phyloP scores from a whole-genome alignment of 306 rosid species.

The Gastrolobium villosum region DNA sequence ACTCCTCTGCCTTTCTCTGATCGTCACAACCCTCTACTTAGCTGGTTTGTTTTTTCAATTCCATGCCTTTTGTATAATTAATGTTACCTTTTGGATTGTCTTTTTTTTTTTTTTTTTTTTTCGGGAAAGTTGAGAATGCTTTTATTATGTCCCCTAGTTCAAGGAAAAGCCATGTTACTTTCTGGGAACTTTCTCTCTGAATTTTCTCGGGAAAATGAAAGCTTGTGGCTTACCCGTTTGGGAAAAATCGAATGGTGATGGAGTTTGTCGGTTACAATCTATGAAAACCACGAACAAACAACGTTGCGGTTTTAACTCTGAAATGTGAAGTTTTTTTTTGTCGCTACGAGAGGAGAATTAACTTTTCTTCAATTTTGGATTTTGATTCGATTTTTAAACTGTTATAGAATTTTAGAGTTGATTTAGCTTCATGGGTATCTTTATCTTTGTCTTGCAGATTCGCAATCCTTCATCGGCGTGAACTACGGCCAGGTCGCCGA shows the following conservation, averaged over 20 bases:
- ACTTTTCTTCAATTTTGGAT: slow-evolving; percentile 9
- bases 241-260: neutral
- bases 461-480: slow-evolving; percentile 76
- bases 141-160: neutral
- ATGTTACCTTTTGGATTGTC: neutral
- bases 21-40: slow-evolving; percentile 39
- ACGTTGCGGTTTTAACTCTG: neutral
- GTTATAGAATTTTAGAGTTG: neutral
- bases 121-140: neutral
- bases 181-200: neutral
- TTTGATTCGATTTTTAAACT: slow-evolving; percentile 17
- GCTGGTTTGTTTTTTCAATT: slow-evolving; percentile 55
- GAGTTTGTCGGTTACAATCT: neutral
- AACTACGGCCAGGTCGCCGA: slow-evolving; percentile 78
- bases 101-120: neutral
- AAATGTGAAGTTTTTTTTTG: neutral
- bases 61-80: neutral
- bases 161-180: slow-evolving; percentile 29
- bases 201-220: neutral
- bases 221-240: neutral
- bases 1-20: slow-evolving; percentile 49
- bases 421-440: neutral
- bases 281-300: neutral
- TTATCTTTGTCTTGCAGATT: slow-evolving; percentile 48
- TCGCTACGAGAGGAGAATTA: neutral